Base-by-base conservation (phyloP, 768 basidiomycete genomes). In the Rickenella mellea region DNA sequence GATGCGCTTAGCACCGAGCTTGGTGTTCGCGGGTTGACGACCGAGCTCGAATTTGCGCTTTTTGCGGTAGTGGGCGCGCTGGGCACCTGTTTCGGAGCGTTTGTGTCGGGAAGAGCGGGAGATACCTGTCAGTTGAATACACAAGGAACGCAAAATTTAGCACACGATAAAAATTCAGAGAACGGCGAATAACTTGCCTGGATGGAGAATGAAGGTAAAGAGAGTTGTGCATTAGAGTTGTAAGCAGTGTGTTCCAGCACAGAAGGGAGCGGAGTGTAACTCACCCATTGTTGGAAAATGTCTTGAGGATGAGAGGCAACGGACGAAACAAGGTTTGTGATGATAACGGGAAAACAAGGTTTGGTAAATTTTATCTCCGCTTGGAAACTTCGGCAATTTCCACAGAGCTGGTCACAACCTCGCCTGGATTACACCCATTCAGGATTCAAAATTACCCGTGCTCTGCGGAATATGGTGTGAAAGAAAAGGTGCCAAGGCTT, bases 31-130 rank as follows among this genome's bases (percentile, higher is more conserved):
- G 45, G 96, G 73, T 64, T 98, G 96, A 62, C 96, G 91, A 62
- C 94, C 96, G 58, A 97, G 82, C 77, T 99, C 96, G 70, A 98
- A 98, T 74, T 98, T 97, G 83, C 96, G 83, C 89, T 98, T 99
- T 80, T 99, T 99, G 76, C 94, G 90, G 73, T 92, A 94, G 71
- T 85, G 80, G 55, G 91, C 80, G 56, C 86, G 83, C 68, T 91
- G 86, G 46, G 86, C 89, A 58, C 89, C 94, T 38, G 90, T 83
- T 55, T 78, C 83, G 53, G 91, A 86, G 63, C 93, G 90, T 71
- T 98, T 98, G 78, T 98, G 91, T 64, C 94, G 78, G 57, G 92
- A 94, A 51, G 91, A 79, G 57, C 94, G 85, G 59, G 94, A 87
- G 65, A 98, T 97, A 90, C 93, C 93, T 91, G 54, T 25, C n/a